Evolutionary conservation across 164 flowering plant genomes (phyloP).

Genomic region (Cinnamomum chago): DNA sequence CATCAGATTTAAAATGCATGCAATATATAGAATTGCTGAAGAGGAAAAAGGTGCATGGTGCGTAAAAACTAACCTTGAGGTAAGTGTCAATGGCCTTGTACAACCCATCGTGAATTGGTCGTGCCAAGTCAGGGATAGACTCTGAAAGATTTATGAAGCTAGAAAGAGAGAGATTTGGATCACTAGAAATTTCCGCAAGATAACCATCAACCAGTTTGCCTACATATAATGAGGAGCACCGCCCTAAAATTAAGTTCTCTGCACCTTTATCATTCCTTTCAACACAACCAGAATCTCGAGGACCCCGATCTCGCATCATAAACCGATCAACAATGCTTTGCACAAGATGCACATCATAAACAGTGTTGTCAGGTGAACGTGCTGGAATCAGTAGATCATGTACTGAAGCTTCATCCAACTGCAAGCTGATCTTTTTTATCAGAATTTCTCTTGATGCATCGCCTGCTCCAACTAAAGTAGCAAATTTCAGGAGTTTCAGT

Average conservation of each 20-base stretch:
- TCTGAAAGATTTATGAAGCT: slow-evolving; percentile 50
- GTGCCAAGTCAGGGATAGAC: slow-evolving; percentile 56
- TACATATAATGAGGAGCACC: slow-evolving; percentile 46
- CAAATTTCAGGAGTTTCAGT: slow-evolving; percentile 68
- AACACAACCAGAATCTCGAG: slow-evolving; percentile 15
- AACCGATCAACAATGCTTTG: slow-evolving; percentile 45
- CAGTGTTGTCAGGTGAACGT: slow-evolving; percentile 37
- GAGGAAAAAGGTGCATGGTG: no score
- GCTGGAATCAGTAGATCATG: slow-evolving; percentile 77
- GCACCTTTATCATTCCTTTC: slow-evolving; percentile 30
- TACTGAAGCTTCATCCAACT: slow-evolving; percentile 65
- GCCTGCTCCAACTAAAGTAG: slow-evolving; percentile 61
- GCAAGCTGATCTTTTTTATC: slow-evolving; percentile 48
- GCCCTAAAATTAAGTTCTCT: slow-evolving; percentile 35
- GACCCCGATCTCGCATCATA: slow-evolving; percentile 25
- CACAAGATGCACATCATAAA: slow-evolving; percentile 66
- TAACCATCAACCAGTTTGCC: slow-evolving; percentile 66
- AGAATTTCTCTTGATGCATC: slow-evolving; percentile 52
- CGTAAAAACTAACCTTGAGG: slow-evolving; percentile 52
- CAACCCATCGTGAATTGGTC: slow-evolving; percentile 73
- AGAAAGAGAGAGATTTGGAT: slow-evolving; percentile 48
- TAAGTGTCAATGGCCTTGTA: slow-evolving; percentile 75
- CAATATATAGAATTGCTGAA: no score
- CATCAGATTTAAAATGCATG: no score
- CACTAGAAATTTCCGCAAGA: slow-evolving; percentile 62